phyloP scores from a whole-genome alignment of 805 yeast genomes.

The Sugiyamaella boreocaroliniensis region DNA sequence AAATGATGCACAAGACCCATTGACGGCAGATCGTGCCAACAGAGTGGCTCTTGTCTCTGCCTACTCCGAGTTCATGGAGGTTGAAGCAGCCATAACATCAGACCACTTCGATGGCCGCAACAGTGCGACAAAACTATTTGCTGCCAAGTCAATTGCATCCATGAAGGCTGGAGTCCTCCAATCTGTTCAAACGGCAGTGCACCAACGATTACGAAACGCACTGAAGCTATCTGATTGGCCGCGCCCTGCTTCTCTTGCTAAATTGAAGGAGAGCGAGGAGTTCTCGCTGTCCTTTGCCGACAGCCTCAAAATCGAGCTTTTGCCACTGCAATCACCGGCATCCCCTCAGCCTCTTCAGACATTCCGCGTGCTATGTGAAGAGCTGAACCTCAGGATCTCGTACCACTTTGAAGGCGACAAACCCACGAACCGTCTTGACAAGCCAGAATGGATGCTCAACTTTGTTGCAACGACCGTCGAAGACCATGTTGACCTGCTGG shows the following conservation, averaged over 20 bases:
- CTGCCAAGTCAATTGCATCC: background rate
- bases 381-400: conserved; percentile 45
- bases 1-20: background rate
- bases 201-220: background rate
- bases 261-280: background rate
- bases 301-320: background rate
- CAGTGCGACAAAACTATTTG: background rate
- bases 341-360: conserved; percentile 22
- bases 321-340: background rate
- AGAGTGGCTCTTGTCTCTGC: background rate
- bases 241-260: background rate
- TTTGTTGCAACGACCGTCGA: conserved; percentile 35
- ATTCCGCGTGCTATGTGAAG: conserved; percentile 40
- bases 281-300: background rate
- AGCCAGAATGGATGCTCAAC: conserved; percentile 65
- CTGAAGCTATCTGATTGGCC: background rate
- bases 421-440: conserved; percentile 57
- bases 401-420: conserved; percentile 53
- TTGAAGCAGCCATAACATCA: background rate
- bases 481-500: conserved; percentile 27
- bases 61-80: background rate
- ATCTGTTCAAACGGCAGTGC: background rate
- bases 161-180: background rate
- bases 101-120: background rate
- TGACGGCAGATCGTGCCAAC: background rate